Base-by-base conservation (phyloP, 352 stramenopile species). In the Hyaloperonospora brassicae region DNA sequence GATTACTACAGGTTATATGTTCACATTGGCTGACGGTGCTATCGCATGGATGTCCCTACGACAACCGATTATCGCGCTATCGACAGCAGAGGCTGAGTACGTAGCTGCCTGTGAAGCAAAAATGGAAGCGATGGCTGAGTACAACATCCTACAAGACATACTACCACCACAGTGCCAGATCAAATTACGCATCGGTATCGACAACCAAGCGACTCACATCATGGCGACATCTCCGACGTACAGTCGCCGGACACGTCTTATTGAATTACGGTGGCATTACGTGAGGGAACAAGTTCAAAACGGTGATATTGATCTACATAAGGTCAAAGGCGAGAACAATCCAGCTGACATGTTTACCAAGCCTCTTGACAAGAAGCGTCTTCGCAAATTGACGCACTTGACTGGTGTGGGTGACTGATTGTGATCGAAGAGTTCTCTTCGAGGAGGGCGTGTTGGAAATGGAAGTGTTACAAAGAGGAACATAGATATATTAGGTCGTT, bases 81-180 rank as follows among this genome's bases (percentile, higher is more conserved):
- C 41, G 5, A 47, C 41, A 14, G 41, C n/a, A 3, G 22, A 47
- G 13, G 39, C 39, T 17, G 39, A 44, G 9, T 44, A 30, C n/a
- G 22, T 47, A 2, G 41, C 41, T 31, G 41, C 41, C 8, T 47
- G 22, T 47, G 41, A 47, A 47, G 41, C 41, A n/a, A 25, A 6
- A 9, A 31, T 47, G 41, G 17, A 47, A 30, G 41, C 41, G 7
- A 47, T 27, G 8, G 41, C 17, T 30, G 8, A 22, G n/a, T 31
- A n/a, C 17, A 47, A 47, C 24, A 11, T 47, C n/a, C 6, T 47
- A 22, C 24, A 17, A n/a, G 41, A 27, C 14, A 47, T 47, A 11
- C 14, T 47, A 6, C 22, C 41, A 21, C 24, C 4, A 34, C n/a
- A 27, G n/a, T 14, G 17, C 41, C 22, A 6, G 40, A 10, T 7